These are phyloP conservation scores for Crotalaria pallida DNA, from an alignment of 306 rosid genomes.

Conservation along the genomic window DNA sequence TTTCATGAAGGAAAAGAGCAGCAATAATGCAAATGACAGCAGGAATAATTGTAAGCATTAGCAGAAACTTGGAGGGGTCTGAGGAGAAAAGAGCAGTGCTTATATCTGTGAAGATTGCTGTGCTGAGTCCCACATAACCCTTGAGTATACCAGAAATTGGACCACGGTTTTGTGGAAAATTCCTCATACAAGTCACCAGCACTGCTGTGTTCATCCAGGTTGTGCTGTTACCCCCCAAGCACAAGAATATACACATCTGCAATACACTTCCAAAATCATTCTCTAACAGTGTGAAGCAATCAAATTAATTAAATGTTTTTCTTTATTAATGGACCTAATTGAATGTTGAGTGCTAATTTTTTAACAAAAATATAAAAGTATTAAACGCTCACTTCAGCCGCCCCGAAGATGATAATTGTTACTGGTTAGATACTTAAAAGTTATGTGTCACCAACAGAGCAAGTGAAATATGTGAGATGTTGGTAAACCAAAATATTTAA, in stretches of 20 bases:
- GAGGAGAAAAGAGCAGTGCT: conserved; percentile 36
- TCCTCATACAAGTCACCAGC: conserved; percentile 45
- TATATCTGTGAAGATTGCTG: conserved; percentile 41
- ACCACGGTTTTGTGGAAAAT: conserved; percentile 36
- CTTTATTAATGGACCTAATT: too few species aligned
- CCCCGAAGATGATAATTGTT: too few species aligned
- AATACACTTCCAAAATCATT: conserved; percentile 3
- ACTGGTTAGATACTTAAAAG: too few species aligned
- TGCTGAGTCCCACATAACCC: conserved; percentile 38
- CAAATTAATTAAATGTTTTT: background rate
- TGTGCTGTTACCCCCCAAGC: conserved; percentile 47
- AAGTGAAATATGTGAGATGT: too few species aligned
- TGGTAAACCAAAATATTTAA: too few species aligned
- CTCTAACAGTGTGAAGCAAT: background rate
- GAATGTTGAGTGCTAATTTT: background rate
- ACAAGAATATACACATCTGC: conserved; percentile 45
- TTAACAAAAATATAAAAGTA: too few species aligned
- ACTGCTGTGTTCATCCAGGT: conserved; percentile 50
- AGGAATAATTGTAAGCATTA: conserved; percentile 43
- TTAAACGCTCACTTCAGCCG: too few species aligned
- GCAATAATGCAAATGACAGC: conserved; percentile 27
- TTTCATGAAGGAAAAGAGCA: conserved; percentile 24
- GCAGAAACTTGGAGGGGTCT: conserved; percentile 30
- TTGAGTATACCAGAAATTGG: conserved; percentile 46
- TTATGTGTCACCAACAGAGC: too few species aligned